A percentile compares a stretch with the other conserved stretches of the same genome.
phyloP scores from a whole-genome alignment of 1,139 yeast genomes.

The Taphrina deformans region DNA sequence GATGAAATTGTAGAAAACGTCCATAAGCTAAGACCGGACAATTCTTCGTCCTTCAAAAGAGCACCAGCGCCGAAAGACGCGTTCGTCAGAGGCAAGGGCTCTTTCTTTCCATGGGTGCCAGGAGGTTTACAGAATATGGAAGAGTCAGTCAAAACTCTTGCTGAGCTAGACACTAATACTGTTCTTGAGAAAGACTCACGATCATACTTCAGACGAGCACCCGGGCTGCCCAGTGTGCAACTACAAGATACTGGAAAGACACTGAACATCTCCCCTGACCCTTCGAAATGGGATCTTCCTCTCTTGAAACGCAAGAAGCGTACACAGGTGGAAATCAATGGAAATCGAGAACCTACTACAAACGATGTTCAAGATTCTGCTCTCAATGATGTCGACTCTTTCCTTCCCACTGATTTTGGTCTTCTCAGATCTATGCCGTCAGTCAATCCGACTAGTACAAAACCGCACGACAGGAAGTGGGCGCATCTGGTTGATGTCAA shows the following conservation, averaged over 20 bases:
- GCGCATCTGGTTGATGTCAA: slow-evolving; percentile 92
- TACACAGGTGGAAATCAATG: neutral
- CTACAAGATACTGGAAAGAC: neutral
- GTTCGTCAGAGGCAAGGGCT: slow-evolving; percentile 67
- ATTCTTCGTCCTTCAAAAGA: slow-evolving; percentile 49
- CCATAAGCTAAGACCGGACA: slow-evolving; percentile 14
- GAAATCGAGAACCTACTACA: slow-evolving; percentile 30
- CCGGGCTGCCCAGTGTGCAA: slow-evolving; percentile 3
- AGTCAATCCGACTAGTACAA: neutral
- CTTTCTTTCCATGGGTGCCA: slow-evolving; percentile 86
- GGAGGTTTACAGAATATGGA: slow-evolving; percentile 61
- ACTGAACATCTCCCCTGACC: slow-evolving; percentile 18
- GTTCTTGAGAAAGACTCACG: neutral
- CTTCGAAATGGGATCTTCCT: slow-evolving; percentile 32
- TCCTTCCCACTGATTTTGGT: slow-evolving; percentile 61
- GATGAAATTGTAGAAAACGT: slow-evolving; percentile 50
- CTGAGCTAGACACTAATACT: neutral
- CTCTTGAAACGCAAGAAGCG: slow-evolving; percentile 11
- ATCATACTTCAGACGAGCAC: slow-evolving; percentile 1
- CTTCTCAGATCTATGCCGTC: neutral
- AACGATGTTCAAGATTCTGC: slow-evolving; percentile 25
- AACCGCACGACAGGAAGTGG: slow-evolving; percentile 54
- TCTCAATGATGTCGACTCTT: slow-evolving; percentile 61
- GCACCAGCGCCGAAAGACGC: slow-evolving; percentile 64
- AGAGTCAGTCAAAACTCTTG: neutral